Base-by-base conservation (phyloP, 1,284 basidiomycete species). In the Ganoderma leucocontextum region DNA sequence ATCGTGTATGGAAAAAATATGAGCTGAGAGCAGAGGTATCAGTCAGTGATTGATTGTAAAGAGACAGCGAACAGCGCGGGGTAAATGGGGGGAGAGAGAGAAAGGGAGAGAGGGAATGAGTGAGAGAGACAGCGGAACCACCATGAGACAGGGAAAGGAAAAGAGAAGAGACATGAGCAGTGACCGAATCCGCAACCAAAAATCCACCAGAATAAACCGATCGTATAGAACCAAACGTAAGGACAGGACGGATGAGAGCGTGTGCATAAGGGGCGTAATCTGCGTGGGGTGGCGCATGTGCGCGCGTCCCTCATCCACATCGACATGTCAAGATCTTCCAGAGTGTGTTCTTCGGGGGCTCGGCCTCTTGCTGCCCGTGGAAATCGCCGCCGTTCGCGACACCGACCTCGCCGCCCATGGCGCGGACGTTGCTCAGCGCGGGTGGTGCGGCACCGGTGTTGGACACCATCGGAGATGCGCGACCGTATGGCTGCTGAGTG, bases 261-360 rank as follows among this genome's bases (percentile, higher is more conserved):
- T 53, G 22, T 25, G 60, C 59, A 22, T 63, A 41, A 63, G 17
- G n/a, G 47, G 62, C 47, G 62, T 49, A 39, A 49, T 38, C 47
- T 35, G 61, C 47, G 61, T 49, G 17, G 35, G 19, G 22, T 15
- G 22, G 22, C 17, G 47, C 35, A 38, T n/a, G 8, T n/a, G 36
- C 62, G 44, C 44, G 47, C 62, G n/a, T 39, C 25, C 64, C 69
- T 83, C 79, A 87, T 76, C 87, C 89, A 82, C 93, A 95, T 75
- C 87, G 88, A 82, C 92, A 94, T 65, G 91, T 93, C 72, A 94
- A 79, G 73, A 94, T 87, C 79, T 86, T 84, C 82, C 91, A 82
- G 66, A 93, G 80, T 69, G 82, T 82, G 68, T 84, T 83, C 80
- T 89, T 88, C 61, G 85, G 87, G 64, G 83, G 82, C 70, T 85